Base-by-base conservation (phyloP, 2,329 filamentous ascomycete genomes). In the Zasmidium cellare region DNA sequence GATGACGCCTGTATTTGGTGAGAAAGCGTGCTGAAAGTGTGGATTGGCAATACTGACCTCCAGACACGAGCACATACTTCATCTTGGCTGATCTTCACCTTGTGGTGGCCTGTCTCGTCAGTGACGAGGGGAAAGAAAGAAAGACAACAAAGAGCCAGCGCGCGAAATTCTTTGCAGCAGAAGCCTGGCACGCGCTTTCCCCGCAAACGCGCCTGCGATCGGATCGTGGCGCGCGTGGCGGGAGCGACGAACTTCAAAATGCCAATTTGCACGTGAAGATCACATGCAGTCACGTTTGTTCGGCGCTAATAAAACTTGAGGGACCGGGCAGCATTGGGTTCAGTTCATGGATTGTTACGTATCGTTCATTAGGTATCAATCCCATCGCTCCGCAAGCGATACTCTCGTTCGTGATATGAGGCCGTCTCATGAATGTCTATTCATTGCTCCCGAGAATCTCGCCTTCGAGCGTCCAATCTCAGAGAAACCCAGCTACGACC, bases 31-130 rank as follows among this genome's bases (percentile, higher is more conserved):
- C 23, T 22, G 16, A n/a, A 23, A 49, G 22, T 49, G 22, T 49
- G 11, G 3, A 49, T 18, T 22, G 45, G n/a, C 11, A 23, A 49
- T 25, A 74, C 79, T 78, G 76, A 89, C 88, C 89, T 82, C 89
- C 89, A 67, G 87, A 90, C 66, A 91, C 88, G 66, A 91, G 81
- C 76, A 92, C 87, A 81, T 91, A 91, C 80, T 91, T 90, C 88
- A 91, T 92, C 71, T 78, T 85, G 73, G 68, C 66, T 57, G 19
- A 16, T 51, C 20, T 71, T 65, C 67, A 69, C 68, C 69, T 70
- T 72, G 65, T 71, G 71, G 70, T 71, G 74, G 73, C 74, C 69
- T 71, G 63, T 61, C 69, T 73, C 69, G 70, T 68, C 64, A 57
- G 67, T 72, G 73, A 72, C 72, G 74, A 75, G 72, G 75, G 75